Evolutionary conservation across 2,329 filamentous ascomycete species (phyloP).

Genomic region (Paraconiothyrium brasiliense): DNA sequence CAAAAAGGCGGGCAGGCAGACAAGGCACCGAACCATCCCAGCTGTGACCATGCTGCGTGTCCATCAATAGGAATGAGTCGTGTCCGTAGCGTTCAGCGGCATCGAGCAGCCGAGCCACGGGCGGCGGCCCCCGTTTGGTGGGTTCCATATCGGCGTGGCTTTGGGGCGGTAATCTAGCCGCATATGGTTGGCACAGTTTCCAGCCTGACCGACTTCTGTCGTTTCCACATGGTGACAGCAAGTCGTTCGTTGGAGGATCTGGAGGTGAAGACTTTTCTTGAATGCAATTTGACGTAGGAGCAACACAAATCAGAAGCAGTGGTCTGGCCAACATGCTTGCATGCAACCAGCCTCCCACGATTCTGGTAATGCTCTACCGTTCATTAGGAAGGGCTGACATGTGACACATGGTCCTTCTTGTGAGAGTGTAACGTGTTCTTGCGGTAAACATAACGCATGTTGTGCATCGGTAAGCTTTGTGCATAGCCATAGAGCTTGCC

Average conservation of each 20-base stretch:
- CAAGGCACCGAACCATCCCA: conserved; percentile 26
- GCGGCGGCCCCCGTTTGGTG: conserved; percentile 27
- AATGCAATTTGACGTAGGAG: conserved; percentile 4
- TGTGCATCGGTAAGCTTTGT: too few relatives aligned
- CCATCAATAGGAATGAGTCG: conserved; percentile 18
- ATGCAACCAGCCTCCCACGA: neutral
- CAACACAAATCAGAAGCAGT: neutral
- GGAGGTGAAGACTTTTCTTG: conserved; percentile 22
- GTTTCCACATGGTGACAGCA: conserved; percentile 13
- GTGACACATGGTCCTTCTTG: neutral
- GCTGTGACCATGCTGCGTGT: conserved; percentile 29
- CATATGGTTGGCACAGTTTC: conserved; percentile 24
- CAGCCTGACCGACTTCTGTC: conserved; percentile 46
- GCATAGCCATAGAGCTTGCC: neutral
- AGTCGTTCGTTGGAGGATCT: conserved; percentile 10
- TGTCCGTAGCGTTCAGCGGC: conserved; percentile 13
- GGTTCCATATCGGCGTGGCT: conserved; percentile 27
- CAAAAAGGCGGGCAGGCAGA: conserved; percentile 38
- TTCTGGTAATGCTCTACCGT: neutral
- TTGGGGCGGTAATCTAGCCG: conserved; percentile 34
- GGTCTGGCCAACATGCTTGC: neutral
- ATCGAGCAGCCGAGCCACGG: conserved; percentile 15
- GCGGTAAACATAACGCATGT: neutral
- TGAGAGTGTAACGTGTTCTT: neutral
- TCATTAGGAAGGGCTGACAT: neutral